These are phyloP conservation scores for Bromus sterilis DNA, from an alignment of 176 grass and related monocot genomes.

Conservation along the genomic window DNA sequence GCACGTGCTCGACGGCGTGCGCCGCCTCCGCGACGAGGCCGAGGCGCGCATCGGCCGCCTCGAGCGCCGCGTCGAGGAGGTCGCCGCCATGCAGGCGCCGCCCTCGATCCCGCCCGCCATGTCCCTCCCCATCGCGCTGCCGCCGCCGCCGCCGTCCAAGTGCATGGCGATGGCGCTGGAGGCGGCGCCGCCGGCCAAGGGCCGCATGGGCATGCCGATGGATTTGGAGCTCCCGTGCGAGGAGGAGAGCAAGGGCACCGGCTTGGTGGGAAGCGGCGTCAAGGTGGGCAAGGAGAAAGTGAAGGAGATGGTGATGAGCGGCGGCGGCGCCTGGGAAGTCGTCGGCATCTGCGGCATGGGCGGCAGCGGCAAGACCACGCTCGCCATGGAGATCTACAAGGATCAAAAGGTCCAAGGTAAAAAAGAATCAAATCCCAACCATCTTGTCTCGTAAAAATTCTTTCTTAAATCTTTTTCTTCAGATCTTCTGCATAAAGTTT, in stretches of 20 bases:
- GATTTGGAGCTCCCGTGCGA: conserved; percentile 12
- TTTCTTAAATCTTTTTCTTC: neutral
- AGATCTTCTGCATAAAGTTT: neutral
- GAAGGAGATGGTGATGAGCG: conserved; percentile 85
- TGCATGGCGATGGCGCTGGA: neutral
- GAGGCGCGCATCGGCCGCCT: conserved; percentile 55
- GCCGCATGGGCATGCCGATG: conserved; percentile 6
- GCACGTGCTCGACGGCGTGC: conserved; percentile 63
- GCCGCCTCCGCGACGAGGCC: conserved; percentile 64
- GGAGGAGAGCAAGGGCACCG: neutral
- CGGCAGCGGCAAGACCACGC: conserved; percentile 98
- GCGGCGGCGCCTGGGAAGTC: conserved; percentile 38
- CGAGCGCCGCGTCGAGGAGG: conserved; percentile 70
- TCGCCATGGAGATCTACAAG: conserved; percentile 81
- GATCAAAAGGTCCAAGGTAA: conserved; percentile 84
- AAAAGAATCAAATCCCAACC: neutral
- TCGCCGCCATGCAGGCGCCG: neutral
- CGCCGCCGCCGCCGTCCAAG: conserved; percentile 13
- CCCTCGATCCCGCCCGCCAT: conserved; percentile 10
- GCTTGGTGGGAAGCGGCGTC: conserved; percentile 34
- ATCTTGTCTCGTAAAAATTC: neutral
- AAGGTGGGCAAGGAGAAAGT: conserved; percentile 73
- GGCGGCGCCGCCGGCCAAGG: neutral
- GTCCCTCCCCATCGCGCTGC: conserved; percentile 29
- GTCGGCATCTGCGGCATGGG: conserved; percentile 93